Conservation (phyloP, 306 rosid genomes). For the Prunus persica region DNA sequence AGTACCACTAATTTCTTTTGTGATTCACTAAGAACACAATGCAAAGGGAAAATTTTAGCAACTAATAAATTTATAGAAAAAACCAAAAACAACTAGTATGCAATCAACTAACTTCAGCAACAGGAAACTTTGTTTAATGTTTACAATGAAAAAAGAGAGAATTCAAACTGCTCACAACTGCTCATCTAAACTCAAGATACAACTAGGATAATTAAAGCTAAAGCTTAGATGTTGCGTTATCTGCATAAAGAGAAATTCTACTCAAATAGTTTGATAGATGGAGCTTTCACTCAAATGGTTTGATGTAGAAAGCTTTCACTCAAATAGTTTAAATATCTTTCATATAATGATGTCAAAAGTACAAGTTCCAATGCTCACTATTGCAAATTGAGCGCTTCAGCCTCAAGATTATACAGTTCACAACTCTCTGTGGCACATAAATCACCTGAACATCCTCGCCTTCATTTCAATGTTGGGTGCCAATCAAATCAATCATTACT, state of each 20-base stretch:
- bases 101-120: not conserved
- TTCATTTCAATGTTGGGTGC: not conserved
- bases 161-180: not conserved
- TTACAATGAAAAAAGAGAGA: too few relatives aligned
- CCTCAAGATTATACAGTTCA: not conserved
- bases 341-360: not conserved
- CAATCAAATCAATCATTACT: not conserved
- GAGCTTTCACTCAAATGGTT: not conserved
- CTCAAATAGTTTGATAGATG: not conserved
- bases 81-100: not conserved
- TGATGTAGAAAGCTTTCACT: not conserved
- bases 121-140: not conserved
- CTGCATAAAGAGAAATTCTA: not conserved
- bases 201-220: not conserved
- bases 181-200: not conserved
- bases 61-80: not conserved
- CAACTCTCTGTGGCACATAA: not conserved
- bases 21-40: too few relatives aligned
- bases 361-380: not conserved
- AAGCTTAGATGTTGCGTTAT: not conserved
- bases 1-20: too few relatives aligned
- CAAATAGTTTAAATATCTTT: not conserved
- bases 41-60: not conserved
- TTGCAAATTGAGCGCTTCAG: not conserved
- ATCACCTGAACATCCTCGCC: not conserved